Evolutionary conservation across 345 rosid species (phyloP).

Genomic region (Lenwebbia sp.): DNA sequence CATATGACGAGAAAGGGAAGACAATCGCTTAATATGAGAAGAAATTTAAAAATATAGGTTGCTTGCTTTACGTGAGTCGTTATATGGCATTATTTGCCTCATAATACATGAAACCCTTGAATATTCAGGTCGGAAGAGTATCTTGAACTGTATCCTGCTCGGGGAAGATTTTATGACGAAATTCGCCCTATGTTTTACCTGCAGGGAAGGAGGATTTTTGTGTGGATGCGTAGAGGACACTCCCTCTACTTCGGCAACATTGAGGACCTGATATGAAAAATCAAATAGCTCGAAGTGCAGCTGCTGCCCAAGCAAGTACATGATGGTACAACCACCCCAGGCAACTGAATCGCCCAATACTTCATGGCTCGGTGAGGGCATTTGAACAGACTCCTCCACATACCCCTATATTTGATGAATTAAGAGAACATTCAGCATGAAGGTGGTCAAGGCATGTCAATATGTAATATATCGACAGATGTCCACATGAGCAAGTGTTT

Average conservation of each 20-base stretch:
- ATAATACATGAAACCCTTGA: not conserved
- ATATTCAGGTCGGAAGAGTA: not conserved
- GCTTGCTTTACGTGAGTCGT: not conserved
- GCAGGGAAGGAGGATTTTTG: conserved; percentile 43
- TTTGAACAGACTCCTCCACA: conserved; percentile 60
- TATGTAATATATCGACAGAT: not conserved
- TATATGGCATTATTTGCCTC: not conserved
- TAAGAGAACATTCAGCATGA: not conserved
- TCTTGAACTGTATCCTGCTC: not conserved
- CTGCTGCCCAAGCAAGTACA: conserved; percentile 93
- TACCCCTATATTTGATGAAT: conserved; percentile 43
- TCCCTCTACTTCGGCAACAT: conserved; percentile 90
- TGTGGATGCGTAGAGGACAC: conserved; percentile 43
- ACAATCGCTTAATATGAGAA: not conserved
- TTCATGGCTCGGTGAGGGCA: conserved; percentile 39
- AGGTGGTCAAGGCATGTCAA: not conserved
- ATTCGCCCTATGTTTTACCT: conserved; percentile 28
- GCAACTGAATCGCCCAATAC: conserved; percentile 85
- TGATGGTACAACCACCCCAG: conserved; percentile 98
- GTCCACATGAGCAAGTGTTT: not conserved
- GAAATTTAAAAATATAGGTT: not conserved
- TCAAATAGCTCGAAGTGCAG: conserved; percentile 96
- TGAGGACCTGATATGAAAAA: conserved; percentile 93
- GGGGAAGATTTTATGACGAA: not conserved
- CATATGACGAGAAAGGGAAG: not conserved